Conservation (phyloP, 495 filamentous ascomycete species). For the Tuber melanosporum region DNA sequence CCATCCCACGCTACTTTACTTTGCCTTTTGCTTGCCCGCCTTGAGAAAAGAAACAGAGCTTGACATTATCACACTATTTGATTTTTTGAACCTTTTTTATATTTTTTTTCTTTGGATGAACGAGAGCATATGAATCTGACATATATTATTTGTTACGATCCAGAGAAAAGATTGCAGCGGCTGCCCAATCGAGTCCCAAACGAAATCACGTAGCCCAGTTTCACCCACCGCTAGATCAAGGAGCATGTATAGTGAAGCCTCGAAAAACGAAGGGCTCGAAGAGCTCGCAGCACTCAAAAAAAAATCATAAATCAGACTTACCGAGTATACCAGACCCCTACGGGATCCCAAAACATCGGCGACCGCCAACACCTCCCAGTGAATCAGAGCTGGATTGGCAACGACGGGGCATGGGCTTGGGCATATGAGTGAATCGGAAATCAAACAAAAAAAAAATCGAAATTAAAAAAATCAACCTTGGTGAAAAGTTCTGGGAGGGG, state of each 20-base stretch:
- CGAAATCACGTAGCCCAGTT: constrained; percentile 31
- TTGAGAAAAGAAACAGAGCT: background rate
- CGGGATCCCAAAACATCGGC: constrained; percentile 35
- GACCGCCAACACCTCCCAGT: constrained; percentile 40
- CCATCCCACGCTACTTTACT: constrained; percentile 6
- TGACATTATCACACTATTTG: background rate
- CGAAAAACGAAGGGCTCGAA: constrained; percentile 29
- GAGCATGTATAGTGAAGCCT: constrained; percentile 28
- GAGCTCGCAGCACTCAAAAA: constrained; percentile 20
- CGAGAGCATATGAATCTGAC: background rate
- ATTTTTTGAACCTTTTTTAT: background rate
- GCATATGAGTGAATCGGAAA: constrained; percentile 25
- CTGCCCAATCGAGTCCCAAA: constrained; percentile 33
- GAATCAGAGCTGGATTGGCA: constrained; percentile 37
- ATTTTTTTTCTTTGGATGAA: constrained; percentile 3
- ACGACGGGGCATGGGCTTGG: constrained; percentile 35
- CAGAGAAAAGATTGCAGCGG: constrained; percentile 38
- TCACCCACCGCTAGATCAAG: constrained; percentile 33
- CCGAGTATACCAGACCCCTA: constrained; percentile 32
- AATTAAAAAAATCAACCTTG: constrained; percentile 15
- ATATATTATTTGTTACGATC: constrained; percentile 2
- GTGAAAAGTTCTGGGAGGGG: constrained; percentile 6
- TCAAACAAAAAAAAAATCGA: constrained; percentile 7
- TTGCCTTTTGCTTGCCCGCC: background rate
- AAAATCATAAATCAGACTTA: constrained; percentile 17